Evolutionary conservation across 73 alveolate species (phyloP).

Genomic region (Tetrahymena elliotti): DNA sequence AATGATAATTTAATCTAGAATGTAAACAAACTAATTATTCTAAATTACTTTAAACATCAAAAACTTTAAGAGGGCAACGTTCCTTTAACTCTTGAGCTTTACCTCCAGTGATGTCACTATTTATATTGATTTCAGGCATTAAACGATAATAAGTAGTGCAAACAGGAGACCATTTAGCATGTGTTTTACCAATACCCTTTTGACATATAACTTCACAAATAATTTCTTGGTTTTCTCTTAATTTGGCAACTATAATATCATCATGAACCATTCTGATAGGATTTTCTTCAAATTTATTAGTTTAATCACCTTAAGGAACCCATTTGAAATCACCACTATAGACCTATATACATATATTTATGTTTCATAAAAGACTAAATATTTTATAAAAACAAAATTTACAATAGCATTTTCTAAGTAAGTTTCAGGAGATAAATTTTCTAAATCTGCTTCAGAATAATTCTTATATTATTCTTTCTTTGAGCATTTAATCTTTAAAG

Average conservation of each 20-base stretch:
- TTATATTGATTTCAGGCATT: slow-evolving; percentile 69
- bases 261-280: slow-evolving; percentile 79
- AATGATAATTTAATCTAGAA: too few relatives aligned
- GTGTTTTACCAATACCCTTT: slow-evolving; percentile 92
- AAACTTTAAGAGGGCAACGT: slow-evolving; percentile 87
- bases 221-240: slow-evolving; percentile 92
- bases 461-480: slow-evolving; percentile 53
- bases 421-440: slow-evolving; percentile 37
- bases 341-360: not conserved
- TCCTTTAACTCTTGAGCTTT: slow-evolving; percentile 72
- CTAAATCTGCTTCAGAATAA: slow-evolving; percentile 59
- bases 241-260: slow-evolving; percentile 85
- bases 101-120: slow-evolving; percentile 55
- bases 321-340: slow-evolving; percentile 68
- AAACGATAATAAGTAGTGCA: slow-evolving; percentile 92
- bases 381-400: too few relatives aligned
- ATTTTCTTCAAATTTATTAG: slow-evolving; percentile 50
- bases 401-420: slow-evolving; percentile 65
- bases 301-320: slow-evolving; percentile 76
- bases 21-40: too few relatives aligned
- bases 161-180: slow-evolving; percentile 99
- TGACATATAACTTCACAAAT: slow-evolving; percentile 83
- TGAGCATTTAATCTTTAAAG: slow-evolving; percentile 72
- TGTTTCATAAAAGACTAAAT: not conserved
- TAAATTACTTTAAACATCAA: slow-evolving; percentile 70